Conservation (phyloP, 2,329 filamentous ascomycete genomes). For the Gyromitra esculenta region DNA sequence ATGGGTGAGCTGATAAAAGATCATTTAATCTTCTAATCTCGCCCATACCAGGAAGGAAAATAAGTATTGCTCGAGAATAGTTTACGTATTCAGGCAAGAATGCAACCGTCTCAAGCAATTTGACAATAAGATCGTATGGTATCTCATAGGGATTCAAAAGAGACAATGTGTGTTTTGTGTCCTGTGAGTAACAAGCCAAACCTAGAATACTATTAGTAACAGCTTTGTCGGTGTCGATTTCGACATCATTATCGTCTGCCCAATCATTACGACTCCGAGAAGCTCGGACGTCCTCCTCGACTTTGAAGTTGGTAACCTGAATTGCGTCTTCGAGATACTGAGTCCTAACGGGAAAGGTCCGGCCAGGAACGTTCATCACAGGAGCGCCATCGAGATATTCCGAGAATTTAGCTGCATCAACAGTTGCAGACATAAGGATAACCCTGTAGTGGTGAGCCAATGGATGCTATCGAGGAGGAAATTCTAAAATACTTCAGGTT, state of each 20-base stretch:
- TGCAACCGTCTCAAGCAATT: conserved; percentile 80
- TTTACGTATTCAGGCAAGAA: conserved; percentile 71
- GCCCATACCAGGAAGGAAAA: conserved; percentile 93
- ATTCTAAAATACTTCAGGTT: conserved; percentile 72
- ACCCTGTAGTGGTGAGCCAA: conserved; percentile 63
- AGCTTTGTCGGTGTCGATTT: conserved; percentile 63
- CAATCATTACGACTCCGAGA: conserved; percentile 60
- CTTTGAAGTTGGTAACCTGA: conserved; percentile 80
- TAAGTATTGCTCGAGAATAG: conserved; percentile 90
- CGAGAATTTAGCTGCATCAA: conserved; percentile 91
- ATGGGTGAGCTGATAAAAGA: conserved; percentile 78
- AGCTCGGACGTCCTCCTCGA: conserved; percentile 63
- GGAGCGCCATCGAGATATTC: conserved; percentile 86
- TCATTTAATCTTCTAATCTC: conserved; percentile 92
- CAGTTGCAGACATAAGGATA: conserved; percentile 95
- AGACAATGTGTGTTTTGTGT: conserved; percentile 76
- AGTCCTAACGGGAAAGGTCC: conserved; percentile 90
- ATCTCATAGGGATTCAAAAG: conserved; percentile 91
- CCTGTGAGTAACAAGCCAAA: conserved; percentile 65
- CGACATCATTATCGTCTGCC: conserved; percentile 63
- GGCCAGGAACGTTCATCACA: conserved; percentile 87
- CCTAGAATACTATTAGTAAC: conserved; percentile 56
- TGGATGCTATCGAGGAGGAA: not conserved
- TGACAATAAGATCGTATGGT: conserved; percentile 85
- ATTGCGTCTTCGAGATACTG: conserved; percentile 92